Conservation (phyloP, 441 rosid genomes). For the Adansonia rubrostipa region DNA sequence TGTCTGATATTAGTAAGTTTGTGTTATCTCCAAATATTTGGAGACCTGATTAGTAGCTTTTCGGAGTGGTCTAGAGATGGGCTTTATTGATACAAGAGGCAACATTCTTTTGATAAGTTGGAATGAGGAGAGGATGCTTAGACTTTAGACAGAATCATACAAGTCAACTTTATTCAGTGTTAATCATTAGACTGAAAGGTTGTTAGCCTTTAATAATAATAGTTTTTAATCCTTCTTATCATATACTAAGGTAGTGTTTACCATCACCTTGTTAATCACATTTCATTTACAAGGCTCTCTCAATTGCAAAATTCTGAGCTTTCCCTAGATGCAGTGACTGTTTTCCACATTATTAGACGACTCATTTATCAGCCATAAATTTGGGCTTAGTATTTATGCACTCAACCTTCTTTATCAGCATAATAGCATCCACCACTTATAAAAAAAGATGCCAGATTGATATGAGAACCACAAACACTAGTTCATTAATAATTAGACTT, state of each 20-base stretch:
- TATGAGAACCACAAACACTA: neutral
- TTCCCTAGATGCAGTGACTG: neutral
- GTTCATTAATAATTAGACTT: neutral
- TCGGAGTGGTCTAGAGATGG: too few species aligned
- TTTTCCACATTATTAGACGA: neutral
- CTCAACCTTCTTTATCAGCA: neutral
- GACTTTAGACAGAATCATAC: too few species aligned
- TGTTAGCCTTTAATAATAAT: neutral
- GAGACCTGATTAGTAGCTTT: too few species aligned
- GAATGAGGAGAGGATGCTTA: too few species aligned
- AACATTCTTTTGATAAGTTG: too few species aligned
- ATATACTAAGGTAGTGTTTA: neutral
- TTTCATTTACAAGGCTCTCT: neutral
- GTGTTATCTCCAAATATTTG: too few species aligned
- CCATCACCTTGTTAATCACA: neutral
- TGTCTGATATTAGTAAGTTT: too few species aligned
- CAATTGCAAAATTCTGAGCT: conserved; percentile 2
- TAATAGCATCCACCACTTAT: neutral
- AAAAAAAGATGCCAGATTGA: neutral
- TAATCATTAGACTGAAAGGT: too few species aligned
- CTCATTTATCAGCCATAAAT: neutral
- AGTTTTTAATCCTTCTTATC: neutral
- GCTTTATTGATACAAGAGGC: too few species aligned
- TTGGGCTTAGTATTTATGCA: neutral
- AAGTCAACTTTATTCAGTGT: too few species aligned